A percentile compares a stretch with the other conserved stretches of the same genome.
These are phyloP conservation scores for Claviceps sorghi DNA, from an alignment of 2,329 filamentous ascomycete genomes.

Conservation along the genomic window DNA sequence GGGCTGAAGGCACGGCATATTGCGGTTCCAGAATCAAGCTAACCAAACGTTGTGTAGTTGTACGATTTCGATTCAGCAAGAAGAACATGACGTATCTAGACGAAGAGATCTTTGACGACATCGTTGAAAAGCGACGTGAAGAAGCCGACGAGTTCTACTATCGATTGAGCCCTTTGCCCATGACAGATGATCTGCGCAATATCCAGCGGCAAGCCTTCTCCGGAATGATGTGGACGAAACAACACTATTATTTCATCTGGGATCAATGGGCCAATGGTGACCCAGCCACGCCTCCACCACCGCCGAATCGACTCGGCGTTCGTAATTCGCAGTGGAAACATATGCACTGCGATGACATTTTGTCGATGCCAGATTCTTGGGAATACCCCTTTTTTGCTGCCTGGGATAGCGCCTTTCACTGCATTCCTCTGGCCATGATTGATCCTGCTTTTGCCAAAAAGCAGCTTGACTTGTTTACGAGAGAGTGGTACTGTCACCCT, in stretches of 20 bases:
- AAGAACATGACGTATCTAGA: constrained; percentile 67
- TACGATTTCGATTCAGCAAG: constrained; percentile 76
- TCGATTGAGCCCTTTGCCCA: constrained; percentile 79
- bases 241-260: constrained; percentile 94
- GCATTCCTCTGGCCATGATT: constrained; percentile 90
- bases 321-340: constrained; percentile 89
- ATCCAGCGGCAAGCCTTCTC: constrained; percentile 90
- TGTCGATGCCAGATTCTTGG: constrained; percentile 98
- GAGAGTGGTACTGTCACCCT: constrained; percentile 98
- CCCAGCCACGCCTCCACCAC: constrained; percentile 74
- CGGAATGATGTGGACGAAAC: constrained; percentile 98
- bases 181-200: constrained; percentile 85
- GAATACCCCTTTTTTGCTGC: constrained; percentile 97
- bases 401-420: constrained; percentile 96
- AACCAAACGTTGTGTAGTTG: constrained; percentile 36
- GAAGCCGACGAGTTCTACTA: constrained; percentile 96
- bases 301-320: constrained; percentile 61
- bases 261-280: constrained; percentile 97
- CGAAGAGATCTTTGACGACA: constrained; percentile 82
- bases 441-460: constrained; percentile 97
- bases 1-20: neutral
- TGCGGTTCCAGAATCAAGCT: neutral
- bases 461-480: constrained; percentile 86
- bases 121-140: constrained; percentile 70
- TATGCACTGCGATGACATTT: constrained; percentile 82